A percentile compares a stretch with the other conserved stretches of the same genome.
Evolutionary conservation across 805 yeast species (phyloP).

Genomic region (Metschnikowia peoriensis): DNA sequence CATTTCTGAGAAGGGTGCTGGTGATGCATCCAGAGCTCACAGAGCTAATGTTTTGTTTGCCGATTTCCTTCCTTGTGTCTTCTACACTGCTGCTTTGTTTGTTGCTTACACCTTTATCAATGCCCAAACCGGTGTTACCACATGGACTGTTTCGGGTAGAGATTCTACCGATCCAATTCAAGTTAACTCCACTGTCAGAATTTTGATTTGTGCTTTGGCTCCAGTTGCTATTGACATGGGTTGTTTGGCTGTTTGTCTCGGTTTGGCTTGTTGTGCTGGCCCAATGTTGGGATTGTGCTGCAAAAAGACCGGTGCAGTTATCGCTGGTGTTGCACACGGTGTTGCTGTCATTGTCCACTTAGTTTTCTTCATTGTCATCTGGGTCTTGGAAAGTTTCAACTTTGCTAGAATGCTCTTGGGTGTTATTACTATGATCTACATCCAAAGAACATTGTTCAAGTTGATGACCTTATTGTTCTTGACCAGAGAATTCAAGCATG

Average conservation of each 20-base stretch:
- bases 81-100: constrained; percentile 69
- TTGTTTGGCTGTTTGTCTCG: constrained; percentile 71
- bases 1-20: constrained; percentile 63
- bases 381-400: constrained; percentile 93
- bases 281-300: constrained; percentile 93
- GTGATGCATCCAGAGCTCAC: constrained; percentile 73
- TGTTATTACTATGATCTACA: constrained; percentile 74
- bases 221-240: constrained; percentile 93
- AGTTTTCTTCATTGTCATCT: constrained; percentile 88
- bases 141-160: constrained; percentile 30
- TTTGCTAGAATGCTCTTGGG: constrained; percentile 88
- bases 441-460: constrained; percentile 87
- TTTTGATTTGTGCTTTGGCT: constrained; percentile 77
- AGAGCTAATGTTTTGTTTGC: constrained; percentile 75
- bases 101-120: constrained; percentile 78
- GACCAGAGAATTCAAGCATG: constrained; percentile 95
- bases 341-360: constrained; percentile 86
- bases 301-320: constrained; percentile 93
- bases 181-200: constrained; percentile 71
- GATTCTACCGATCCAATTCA: constrained; percentile 35
- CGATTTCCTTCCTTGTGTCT: constrained; percentile 71
- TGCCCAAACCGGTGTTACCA: constrained; percentile 79
- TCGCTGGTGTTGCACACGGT: constrained; percentile 96
- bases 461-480: constrained; percentile 71
- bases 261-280: constrained; percentile 94